Evolutionary conservation across 176 grass and related monocot species (phyloP).

Genomic region (Elymus sibiricus): DNA sequence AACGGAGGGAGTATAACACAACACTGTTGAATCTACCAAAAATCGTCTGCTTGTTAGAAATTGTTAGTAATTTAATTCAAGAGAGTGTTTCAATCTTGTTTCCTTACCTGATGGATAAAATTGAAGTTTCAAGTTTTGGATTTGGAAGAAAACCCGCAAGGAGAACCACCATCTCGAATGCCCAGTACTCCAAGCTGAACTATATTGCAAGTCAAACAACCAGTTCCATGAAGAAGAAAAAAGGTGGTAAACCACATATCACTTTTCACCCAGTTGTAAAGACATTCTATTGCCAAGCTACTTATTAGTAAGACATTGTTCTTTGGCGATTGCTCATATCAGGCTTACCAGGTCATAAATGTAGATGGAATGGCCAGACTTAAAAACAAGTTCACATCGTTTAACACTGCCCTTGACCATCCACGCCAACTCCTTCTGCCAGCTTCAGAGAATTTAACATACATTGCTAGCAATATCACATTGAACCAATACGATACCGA

Average conservation of each 20-base stretch:
- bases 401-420: conserved; percentile 56
- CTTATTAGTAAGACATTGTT: neutral
- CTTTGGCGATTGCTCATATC: neutral
- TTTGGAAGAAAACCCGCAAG: conserved; percentile 86
- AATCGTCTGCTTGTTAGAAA: neutral
- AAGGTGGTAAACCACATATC: neutral
- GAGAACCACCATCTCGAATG: conserved; percentile 97
- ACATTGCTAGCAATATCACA: conserved; percentile 53
- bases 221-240: conserved; percentile 7
- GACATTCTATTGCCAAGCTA: neutral
- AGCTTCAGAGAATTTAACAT: conserved; percentile 65
- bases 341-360: conserved; percentile 85
- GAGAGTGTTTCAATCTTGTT: neutral
- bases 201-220: conserved; percentile 19
- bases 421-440: conserved; percentile 53
- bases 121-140: conserved; percentile 91
- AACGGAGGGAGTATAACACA: too few species aligned
- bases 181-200: conserved; percentile 88
- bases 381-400: conserved; percentile 59
- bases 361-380: conserved; percentile 84
- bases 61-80: neutral
- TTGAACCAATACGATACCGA: conserved; percentile 83
- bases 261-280: neutral
- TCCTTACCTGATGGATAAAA: conserved; percentile 81
- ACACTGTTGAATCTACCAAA: neutral